A percentile compares a stretch with the other conserved stretches of the same genome.
phyloP scores from a whole-genome alignment of 1,284 basidiomycete species.

The Naganishia sp. region DNA sequence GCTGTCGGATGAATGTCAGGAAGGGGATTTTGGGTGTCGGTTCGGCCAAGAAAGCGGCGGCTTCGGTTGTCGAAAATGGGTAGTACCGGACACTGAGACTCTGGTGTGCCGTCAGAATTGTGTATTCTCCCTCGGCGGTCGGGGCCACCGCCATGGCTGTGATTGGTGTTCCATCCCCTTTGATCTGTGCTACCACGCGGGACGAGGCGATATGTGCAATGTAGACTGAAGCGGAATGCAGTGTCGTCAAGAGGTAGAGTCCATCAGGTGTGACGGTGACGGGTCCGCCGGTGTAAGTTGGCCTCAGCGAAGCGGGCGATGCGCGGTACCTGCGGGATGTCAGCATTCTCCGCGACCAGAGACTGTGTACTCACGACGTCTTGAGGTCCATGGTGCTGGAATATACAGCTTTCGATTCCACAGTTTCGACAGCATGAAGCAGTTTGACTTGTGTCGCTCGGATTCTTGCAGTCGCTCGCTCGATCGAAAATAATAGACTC shows the following conservation, averaged over 20 bases:
- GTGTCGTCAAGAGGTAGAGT: slow-evolving; percentile 75
- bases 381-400: slow-evolving; percentile 3
- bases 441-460: background rate
- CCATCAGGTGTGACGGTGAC: slow-evolving; percentile 80
- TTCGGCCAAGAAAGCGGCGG: slow-evolving; percentile 25
- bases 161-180: slow-evolving; percentile 62
- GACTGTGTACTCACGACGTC: background rate
- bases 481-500: background rate
- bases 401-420: too few species aligned
- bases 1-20: slow-evolving; percentile 63
- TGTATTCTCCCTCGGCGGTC: slow-evolving; percentile 41
- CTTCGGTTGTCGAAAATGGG: slow-evolving; percentile 44
- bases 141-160: slow-evolving; percentile 56
- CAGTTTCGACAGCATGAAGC: too few species aligned
- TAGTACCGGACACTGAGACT: slow-evolving; percentile 58
- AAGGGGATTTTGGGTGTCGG: slow-evolving; percentile 56
- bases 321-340: slow-evolving; percentile 42
- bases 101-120: slow-evolving; percentile 56
- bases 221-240: slow-evolving; percentile 56
- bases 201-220: slow-evolving; percentile 18
- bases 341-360: background rate
- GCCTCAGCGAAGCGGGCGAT: slow-evolving; percentile 55
- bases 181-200: slow-evolving; percentile 72
- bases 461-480: background rate
- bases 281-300: slow-evolving; percentile 84